Evolutionary conservation across 768 basidiomycete genomes (phyloP), one percentile per base, ranked within the genome.

Genomic region (Lactarius evosmus): DNA sequence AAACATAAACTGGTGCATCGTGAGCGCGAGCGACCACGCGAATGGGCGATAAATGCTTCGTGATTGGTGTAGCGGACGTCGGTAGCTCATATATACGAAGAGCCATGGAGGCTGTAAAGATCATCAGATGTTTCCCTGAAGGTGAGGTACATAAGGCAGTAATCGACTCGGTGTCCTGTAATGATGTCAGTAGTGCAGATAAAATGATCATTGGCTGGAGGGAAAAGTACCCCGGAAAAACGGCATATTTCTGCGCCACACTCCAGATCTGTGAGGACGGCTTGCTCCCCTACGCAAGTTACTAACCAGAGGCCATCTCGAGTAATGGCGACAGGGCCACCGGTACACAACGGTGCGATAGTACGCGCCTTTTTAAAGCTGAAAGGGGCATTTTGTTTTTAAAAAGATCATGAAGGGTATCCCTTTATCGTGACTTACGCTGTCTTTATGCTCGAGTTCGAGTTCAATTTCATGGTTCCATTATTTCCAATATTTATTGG

Each of bases 1-100:
- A 92, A 60, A 95, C 89, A 71, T 98, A 93, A 52, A 98, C 89
- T 14, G 97, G 96, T 4, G 95, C 90, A 58, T 95, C 91, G 70
- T 99, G 97, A 4, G 95, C 93, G 66, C 85, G 87, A 4, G 92
- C 79, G 52, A 95, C 79, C 56, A 88, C 82, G 55, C 95, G 91
- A 19, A 81, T 77, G 9, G 94, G 91, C 36, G 84, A 82, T 2
- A 95, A 75, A 9, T 78, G 75, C 57, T 81, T 83, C n/a, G 72
- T 69, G 27, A 78, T 68, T 30, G 81, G 75, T 12, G 76, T 72
- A 12, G 74, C 70, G 7, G 78, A 72, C 12, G 74, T 69, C 3
- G 94, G 92, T 17, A 98, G 77, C 46, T 91, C 87, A 71, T 91
- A 98, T 66, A 95, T 82, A 46, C 89, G 86, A 32, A 99, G 82